Conservation (phyloP, 1,139 yeast species). For the Wickerhamomyces sp. region DNA sequence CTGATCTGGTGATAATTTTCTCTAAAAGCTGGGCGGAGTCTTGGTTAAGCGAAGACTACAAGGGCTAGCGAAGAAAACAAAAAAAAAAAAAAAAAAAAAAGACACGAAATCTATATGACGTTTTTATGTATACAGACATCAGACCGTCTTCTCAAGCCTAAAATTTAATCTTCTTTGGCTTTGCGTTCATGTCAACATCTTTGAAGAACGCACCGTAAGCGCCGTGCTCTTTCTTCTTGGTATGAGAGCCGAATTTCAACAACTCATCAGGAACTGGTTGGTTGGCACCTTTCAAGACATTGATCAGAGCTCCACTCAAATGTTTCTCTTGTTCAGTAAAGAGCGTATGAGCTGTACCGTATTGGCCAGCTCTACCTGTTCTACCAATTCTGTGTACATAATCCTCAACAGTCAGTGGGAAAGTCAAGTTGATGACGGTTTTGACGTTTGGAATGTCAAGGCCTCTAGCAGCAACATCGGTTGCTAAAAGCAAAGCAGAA, state of each 20-base stretch:
- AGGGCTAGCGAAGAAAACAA: not conserved
- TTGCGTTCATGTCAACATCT: slow-evolving; percentile 80
- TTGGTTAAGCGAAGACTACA: too few species aligned
- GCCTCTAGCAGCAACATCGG: slow-evolving; percentile 99
- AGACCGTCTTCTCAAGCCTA: slow-evolving; percentile 22
- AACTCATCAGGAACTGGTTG: slow-evolving; percentile 97
- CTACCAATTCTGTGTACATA: slow-evolving; percentile 98
- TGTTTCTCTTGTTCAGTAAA: slow-evolving; percentile 98
- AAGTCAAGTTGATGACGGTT: slow-evolving; percentile 90
- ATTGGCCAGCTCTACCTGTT: slow-evolving; percentile 97
- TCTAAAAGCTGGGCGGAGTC: too few species aligned
- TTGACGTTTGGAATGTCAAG: slow-evolving; percentile 96
- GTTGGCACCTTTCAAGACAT: slow-evolving; percentile 87
- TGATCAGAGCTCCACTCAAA: slow-evolving; percentile 89
- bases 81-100: too few species aligned
- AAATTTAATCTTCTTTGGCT: slow-evolving; percentile 89
- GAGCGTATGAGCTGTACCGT: slow-evolving; percentile 90
- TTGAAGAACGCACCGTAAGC: slow-evolving; percentile 96
- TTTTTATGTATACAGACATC: too few species aligned
- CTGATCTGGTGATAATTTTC: too few species aligned
- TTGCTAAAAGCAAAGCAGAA: slow-evolving; percentile 76
- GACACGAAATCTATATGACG: too few species aligned
- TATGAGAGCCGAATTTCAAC: slow-evolving; percentile 93
- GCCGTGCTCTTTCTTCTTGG: slow-evolving; percentile 94
- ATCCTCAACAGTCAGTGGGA: slow-evolving; percentile 97